A percentile compares a stretch with the other conserved stretches of the same genome.
Evolutionary conservation across 768 basidiomycete genomes (phyloP).

Genomic region (Clathrus columnatus): DNA sequence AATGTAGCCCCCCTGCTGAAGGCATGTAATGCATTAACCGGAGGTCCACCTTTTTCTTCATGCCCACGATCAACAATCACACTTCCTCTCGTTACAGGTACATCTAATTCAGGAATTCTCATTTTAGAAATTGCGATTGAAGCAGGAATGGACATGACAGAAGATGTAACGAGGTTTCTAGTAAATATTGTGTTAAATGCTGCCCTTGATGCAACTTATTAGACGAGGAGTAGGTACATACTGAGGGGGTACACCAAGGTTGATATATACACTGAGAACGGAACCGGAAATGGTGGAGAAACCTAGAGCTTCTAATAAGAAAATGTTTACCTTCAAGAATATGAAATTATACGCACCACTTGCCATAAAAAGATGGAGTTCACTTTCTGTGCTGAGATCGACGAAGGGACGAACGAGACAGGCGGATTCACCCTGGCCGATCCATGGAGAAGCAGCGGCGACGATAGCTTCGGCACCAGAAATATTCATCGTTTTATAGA

Average conservation of each 20-base stretch:
- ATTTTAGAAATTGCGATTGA: slow-evolving; percentile 90
- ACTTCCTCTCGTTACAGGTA: slow-evolving; percentile 76
- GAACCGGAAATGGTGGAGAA: slow-evolving; percentile 93
- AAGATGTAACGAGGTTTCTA: slow-evolving; percentile 70
- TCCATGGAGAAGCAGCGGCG: slow-evolving; percentile 87
- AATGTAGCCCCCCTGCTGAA: slow-evolving; percentile 81
- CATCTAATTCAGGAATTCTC: slow-evolving; percentile 75
- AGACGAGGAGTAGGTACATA: not conserved
- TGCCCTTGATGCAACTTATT: too few species aligned
- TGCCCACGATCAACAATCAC: slow-evolving; percentile 77
- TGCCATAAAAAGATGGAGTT: slow-evolving; percentile 84
- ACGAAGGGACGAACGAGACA: slow-evolving; percentile 81
- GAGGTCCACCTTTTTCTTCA: slow-evolving; percentile 38
- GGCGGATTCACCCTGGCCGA: slow-evolving; percentile 85
- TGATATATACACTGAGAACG: slow-evolving; percentile 78
- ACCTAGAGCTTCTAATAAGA: slow-evolving; percentile 24
- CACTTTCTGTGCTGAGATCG: slow-evolving; percentile 73
- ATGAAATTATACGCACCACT: slow-evolving; percentile 52
- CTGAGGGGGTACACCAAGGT: slow-evolving; percentile 64
- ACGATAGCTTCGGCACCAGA: slow-evolving; percentile 95
- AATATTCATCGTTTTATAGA: slow-evolving; percentile 84
- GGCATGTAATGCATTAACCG: slow-evolving; percentile 80
- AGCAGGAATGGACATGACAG: slow-evolving; percentile 92
- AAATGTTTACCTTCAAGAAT: not conserved
- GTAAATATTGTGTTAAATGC: not conserved